Evolutionary conservation across 768 basidiomycete genomes (phyloP).

Genomic region (Russula griseocarnosa): DNA sequence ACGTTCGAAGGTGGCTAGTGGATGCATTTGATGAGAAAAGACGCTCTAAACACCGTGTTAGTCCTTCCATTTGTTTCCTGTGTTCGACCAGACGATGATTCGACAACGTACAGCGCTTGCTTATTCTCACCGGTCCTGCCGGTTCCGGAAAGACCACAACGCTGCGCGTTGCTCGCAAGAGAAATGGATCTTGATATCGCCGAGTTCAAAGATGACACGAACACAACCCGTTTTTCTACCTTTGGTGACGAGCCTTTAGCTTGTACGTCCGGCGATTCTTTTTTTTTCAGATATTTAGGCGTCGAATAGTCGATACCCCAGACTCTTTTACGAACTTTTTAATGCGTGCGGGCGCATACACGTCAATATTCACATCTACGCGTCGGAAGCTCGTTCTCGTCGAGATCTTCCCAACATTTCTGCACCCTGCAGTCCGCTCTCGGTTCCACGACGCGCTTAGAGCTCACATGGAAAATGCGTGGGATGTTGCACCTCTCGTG

Average conservation of each 20-base stretch:
- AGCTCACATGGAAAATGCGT: slow-evolving; percentile 45
- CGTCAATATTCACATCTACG: slow-evolving; percentile 43
- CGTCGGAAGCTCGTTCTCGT: slow-evolving; percentile 58
- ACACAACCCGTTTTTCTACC: slow-evolving; percentile 61
- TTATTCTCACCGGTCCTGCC: slow-evolving; percentile 82
- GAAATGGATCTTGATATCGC: slow-evolving; percentile 77
- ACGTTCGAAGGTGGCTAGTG: slow-evolving; percentile 67
- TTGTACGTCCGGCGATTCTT: background rate
- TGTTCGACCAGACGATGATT: background rate
- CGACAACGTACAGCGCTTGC: slow-evolving; percentile 57
- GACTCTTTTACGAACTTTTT: slow-evolving; percentile 77
- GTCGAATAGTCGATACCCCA: slow-evolving; percentile 13
- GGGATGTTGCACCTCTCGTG: slow-evolving; percentile 56
- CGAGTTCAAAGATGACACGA: slow-evolving; percentile 51
- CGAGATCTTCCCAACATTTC: slow-evolving; percentile 90
- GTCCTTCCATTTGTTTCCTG: slow-evolving; percentile 30
- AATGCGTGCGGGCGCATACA: slow-evolving; percentile 59
- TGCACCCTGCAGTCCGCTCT: slow-evolving; percentile 62
- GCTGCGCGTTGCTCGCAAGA: slow-evolving; percentile 61
- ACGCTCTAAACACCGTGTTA: slow-evolving; percentile 70
- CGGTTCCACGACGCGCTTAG: slow-evolving; percentile 71
- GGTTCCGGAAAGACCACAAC: slow-evolving; percentile 91
- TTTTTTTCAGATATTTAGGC: background rate
- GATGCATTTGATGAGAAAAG: slow-evolving; percentile 71
- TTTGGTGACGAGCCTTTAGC: slow-evolving; percentile 21